phyloP scores from a whole-genome alignment of 805 yeast genomes.

The Ogataea ganodermae region DNA sequence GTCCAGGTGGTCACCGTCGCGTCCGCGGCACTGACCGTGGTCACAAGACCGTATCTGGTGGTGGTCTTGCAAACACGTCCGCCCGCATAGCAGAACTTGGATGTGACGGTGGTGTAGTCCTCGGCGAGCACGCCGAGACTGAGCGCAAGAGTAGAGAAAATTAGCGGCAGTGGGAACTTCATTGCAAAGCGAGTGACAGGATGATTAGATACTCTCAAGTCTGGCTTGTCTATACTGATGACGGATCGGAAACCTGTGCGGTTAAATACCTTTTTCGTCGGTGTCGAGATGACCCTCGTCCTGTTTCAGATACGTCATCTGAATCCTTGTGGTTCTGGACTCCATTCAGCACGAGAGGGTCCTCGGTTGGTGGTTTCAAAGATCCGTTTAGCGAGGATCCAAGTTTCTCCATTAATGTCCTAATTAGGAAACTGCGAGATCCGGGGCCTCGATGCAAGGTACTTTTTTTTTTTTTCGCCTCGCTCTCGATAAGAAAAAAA shows the following conservation, averaged over 20 bases:
- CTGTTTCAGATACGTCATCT: conserved; percentile 6
- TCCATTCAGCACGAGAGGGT: no score
- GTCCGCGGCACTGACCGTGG: conserved; percentile 14
- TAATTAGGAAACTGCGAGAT: conserved; percentile 10
- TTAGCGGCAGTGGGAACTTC: conserved; percentile 1
- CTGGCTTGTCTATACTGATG: neutral
- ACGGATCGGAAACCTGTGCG: conserved; percentile 3
- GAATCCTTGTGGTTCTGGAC: neutral
- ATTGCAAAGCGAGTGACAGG: conserved; percentile 4
- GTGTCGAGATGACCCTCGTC: neutral
- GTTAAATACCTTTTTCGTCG: neutral
- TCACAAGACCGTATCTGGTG: conserved; percentile 19
- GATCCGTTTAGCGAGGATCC: neutral
- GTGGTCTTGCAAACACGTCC: conserved; percentile 23
- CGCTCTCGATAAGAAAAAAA: conserved; percentile 1
- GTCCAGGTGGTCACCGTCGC: conserved; percentile 14
- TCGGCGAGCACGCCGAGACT: conserved; percentile 13
- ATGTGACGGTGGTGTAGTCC: conserved; percentile 21
- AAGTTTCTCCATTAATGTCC: conserved; percentile 8
- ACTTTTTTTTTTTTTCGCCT: conserved; percentile 1
- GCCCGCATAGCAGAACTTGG: conserved; percentile 20
- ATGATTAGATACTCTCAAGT: neutral
- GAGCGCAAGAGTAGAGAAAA: conserved; percentile 1
- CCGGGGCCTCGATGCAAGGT: conserved; percentile 6
- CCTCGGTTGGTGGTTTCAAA: neutral